Base-by-base conservation (phyloP, 495 filamentous ascomycete genomes). In the Aspergillus funiculosus region DNA sequence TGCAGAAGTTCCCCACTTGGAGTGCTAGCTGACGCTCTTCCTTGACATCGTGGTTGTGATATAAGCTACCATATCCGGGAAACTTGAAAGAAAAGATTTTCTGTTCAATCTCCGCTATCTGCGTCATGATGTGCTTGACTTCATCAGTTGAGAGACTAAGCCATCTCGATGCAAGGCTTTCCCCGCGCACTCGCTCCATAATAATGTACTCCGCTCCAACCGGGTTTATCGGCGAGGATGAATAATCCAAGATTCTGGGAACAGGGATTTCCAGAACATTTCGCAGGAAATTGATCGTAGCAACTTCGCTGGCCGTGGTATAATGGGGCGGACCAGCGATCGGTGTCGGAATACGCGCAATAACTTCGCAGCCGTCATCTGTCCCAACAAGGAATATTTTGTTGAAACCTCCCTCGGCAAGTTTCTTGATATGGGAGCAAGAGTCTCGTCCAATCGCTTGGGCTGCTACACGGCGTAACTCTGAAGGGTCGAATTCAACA, bases 261-360 rank as follows among this genome's bases (percentile, higher is more conserved):
- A 63, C 57, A 6, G 66, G 68, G 2, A 67, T 37, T 50, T 58
- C 48, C 25, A 66, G 57, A 14, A 63, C 31, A 51, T 17, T 14
- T 49, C 61, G 57, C 31, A 68, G 37, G 58, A 64, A 66, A 20
- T 46, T 43, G 49, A 73, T 62, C 4, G 69, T 74, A 14, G 71
- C 71, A 11, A 71, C 68, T 51, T 74, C 69, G 51, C 68, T 73
- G 4, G 66, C 67, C 3, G 61, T 67, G 25, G 60, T 59, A 39
- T 64, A 60, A 51, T 58, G 54, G 43, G 58, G 48, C 35, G 63
- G 64, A 19, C 58, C 59, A 18, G 65, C 60, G 44, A 60, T 57
- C 3, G 60, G 56, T 41, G 55, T 66, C 0, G 67, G 61, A 43
- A 69, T 61, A 37, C 58, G 59, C 20, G 62, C 66, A 39, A 72